Percentiles rank a stretch among this genome's conserved stretches.
Conservation (phyloP, 805 yeast genomes). For the Pichia deserticola region DNA sequence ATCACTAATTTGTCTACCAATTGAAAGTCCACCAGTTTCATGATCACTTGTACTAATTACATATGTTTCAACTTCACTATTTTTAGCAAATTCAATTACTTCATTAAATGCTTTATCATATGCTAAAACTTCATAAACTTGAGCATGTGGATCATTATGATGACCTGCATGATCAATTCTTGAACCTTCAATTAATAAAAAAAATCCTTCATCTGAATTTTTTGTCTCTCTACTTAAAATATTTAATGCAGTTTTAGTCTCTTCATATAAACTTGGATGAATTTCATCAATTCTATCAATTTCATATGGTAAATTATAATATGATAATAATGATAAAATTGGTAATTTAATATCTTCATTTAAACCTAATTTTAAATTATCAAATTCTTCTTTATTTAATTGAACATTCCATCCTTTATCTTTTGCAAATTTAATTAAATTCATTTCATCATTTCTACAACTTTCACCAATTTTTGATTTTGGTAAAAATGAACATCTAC, state of each 20-base stretch:
- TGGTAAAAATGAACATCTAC: conserved; percentile 77
- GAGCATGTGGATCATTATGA: conserved; percentile 89
- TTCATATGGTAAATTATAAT: conserved; percentile 76
- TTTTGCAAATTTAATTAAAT: conserved; percentile 60
- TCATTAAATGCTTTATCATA: conserved; percentile 76
- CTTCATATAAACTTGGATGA: conserved; percentile 76
- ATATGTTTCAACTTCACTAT: conserved; percentile 66
- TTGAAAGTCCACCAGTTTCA: conserved; percentile 92
- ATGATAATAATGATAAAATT: conserved; percentile 66
- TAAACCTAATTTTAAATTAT: conserved; percentile 45
- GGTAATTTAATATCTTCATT: conserved; percentile 60
- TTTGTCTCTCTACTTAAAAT: conserved; percentile 60
- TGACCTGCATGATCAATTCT: conserved; percentile 96
- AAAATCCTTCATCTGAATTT: conserved; percentile 76
- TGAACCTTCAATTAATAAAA: conserved; percentile 82
- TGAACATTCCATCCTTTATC: conserved; percentile 58
- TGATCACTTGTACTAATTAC: conserved; percentile 85
- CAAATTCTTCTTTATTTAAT: conserved; percentile 53
- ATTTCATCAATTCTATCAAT: conserved; percentile 57
- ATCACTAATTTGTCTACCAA: conserved; percentile 66
- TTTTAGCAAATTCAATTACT: conserved; percentile 62
- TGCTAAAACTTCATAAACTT: conserved; percentile 84
- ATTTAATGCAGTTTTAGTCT: conserved; percentile 64
- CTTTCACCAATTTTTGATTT: conserved; percentile 38
- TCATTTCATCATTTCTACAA: conserved; percentile 62